phyloP scores from a whole-genome alignment of 2,329 filamentous ascomycete species.

The Venturiaceae sp. region DNA sequence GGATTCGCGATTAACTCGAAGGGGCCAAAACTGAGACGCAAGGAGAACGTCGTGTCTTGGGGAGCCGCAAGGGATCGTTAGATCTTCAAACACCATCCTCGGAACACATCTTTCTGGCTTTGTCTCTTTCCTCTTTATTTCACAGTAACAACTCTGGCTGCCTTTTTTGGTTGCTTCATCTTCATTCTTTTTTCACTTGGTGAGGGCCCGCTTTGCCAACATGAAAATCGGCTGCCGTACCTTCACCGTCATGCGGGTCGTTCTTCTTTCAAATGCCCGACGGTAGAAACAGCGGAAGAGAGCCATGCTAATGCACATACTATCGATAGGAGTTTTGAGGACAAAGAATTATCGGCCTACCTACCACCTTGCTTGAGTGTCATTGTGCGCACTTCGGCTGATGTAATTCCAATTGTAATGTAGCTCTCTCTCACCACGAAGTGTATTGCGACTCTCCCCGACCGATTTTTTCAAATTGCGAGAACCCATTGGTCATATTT shows the following conservation, averaged over 20 bases:
- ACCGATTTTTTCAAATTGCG: too few relatives aligned
- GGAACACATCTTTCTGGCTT: neutral
- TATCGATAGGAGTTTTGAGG: neutral
- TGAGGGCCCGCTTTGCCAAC: neutral
- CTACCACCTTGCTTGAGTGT: too few relatives aligned
- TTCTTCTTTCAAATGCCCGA: neutral
- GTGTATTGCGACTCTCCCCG: too few relatives aligned
- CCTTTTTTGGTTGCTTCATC: neutral
- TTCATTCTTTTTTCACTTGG: neutral
- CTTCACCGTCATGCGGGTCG: neutral
- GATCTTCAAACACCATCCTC: neutral
- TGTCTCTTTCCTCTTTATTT: neutral
- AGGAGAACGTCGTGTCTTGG: neutral
- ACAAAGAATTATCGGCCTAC: too few relatives aligned
- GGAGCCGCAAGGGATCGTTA: too few relatives aligned
- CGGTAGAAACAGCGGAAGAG: neutral
- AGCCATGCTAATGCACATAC: neutral
- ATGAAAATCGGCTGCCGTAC: neutral
- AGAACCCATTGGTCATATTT: too few relatives aligned
- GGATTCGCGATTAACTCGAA: neutral
- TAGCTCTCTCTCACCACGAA: too few relatives aligned
- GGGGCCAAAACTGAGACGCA: neutral
- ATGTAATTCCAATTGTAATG: too few relatives aligned
- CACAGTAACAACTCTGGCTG: neutral
- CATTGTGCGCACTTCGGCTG: too few relatives aligned